Conservation (phyloP, 352 stramenopile genomes). For the Phytopythium litorale region DNA sequence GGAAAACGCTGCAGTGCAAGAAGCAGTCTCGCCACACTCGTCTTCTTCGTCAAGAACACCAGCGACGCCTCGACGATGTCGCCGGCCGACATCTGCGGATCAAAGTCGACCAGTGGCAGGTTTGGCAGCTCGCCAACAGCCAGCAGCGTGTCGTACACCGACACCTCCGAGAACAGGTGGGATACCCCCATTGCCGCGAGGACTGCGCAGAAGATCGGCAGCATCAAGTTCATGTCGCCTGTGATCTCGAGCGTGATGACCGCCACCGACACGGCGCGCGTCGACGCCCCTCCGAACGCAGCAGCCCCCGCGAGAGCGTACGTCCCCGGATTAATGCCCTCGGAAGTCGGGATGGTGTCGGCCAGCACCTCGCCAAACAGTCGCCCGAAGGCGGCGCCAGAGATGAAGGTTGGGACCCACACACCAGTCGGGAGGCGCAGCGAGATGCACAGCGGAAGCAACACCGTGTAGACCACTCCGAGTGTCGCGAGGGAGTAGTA, state of each 20-base stretch:
- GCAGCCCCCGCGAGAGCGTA: constrained; percentile 81
- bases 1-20: constrained; percentile 70
- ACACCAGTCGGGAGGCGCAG: constrained; percentile 79
- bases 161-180: constrained; percentile 65
- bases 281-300: constrained; percentile 63
- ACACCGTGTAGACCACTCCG: constrained; percentile 43
- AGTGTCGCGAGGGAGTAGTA: constrained; percentile 59
- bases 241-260: constrained; percentile 89
- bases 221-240: constrained; percentile 72
- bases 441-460: constrained; percentile 81
- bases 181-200: constrained; percentile 62
- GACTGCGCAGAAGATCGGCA: constrained; percentile 75
- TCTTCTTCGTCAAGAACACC: constrained; percentile 73
- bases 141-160: constrained; percentile 83
- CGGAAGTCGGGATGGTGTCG: constrained; percentile 19
- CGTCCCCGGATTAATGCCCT: constrained; percentile 37
- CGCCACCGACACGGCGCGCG: constrained; percentile 72
- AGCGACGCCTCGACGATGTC: constrained; percentile 73
- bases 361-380: constrained; percentile 68
- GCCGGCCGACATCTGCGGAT: constrained; percentile 39
- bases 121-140: constrained; percentile 76
- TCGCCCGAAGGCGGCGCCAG: constrained; percentile 72
- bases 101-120: constrained; percentile 78
- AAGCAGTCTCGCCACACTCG: constrained; percentile 60
- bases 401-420: constrained; percentile 84